Base-by-base conservation (phyloP, 495 filamentous ascomycete species). In the Glarea lozoyensis region DNA sequence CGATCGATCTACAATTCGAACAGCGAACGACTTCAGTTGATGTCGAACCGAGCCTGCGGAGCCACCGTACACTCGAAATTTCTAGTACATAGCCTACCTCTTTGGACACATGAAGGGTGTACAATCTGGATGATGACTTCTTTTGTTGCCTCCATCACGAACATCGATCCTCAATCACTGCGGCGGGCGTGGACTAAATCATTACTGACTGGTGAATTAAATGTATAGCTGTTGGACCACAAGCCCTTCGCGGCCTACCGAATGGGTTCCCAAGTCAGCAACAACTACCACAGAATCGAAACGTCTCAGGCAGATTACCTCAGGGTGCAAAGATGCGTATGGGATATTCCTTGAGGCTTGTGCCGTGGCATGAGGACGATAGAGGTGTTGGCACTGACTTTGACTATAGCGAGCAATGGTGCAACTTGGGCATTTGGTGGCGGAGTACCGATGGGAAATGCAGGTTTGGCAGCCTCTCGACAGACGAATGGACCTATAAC, bases 261-360 rank as follows among this genome's bases (percentile, higher is more conserved):
- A 65, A 56, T 45, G 78, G 73, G 48, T 86, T 83, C 65, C 73
- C 78, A 53, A 67, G 69, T 52, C 82, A 80, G 49, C 71, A 70
- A 65, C 78, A 70, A 61, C 66, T 79, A 60, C 70, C 76, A 50
- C 72, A 80, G 49, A 74, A 73, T 52, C 73, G 81, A 62, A 73
- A 76, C 50, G 72, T 73, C 15, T 75, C 83, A n/a, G 70, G 64
- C 60, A 77, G 82, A 59, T 66, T 88, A 73, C 80, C 77, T 52
- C 80, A 78, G 51, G 84, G 84, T 50, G 81, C 81, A 38, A 84
- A 85, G 63, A 65, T 84, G 58, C 82, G 84, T 88, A 72, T 62
- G 72, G 48, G 45, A 4, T 4, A 23, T 24, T 20, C 29, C 3
- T 35, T 32, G 32, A 46, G 13, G 36, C 53, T 21, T 42, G 32